Percentiles rank a stretch among this genome's conserved stretches.
Conservation (phyloP, 108 stramenopile genomes). For the Nitzschia sp. region DNA sequence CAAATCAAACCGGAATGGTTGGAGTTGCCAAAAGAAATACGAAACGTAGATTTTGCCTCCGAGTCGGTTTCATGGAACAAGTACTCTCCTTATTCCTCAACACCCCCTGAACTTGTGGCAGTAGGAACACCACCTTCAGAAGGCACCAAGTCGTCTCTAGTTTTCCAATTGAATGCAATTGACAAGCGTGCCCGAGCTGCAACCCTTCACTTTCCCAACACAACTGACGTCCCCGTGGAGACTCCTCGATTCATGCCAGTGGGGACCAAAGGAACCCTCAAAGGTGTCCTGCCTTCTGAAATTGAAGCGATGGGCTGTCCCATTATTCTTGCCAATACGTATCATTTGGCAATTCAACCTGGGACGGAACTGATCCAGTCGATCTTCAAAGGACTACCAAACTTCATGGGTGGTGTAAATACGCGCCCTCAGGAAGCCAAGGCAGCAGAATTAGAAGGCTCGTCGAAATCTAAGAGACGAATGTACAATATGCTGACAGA, state of each 20-base stretch:
- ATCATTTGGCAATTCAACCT: slow-evolving; percentile 94
- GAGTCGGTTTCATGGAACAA: slow-evolving; percentile 75
- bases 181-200: slow-evolving; percentile 69
- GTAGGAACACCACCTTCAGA: slow-evolving; percentile 40
- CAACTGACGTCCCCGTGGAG: slow-evolving; percentile 47
- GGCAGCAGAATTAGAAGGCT: slow-evolving; percentile 1
- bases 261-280: slow-evolving; percentile 97
- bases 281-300: slow-evolving; percentile 81
- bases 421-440: neutral
- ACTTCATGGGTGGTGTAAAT: slow-evolving; percentile 82
- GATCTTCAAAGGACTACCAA: slow-evolving; percentile 84
- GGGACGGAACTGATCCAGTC: slow-evolving; percentile 77
- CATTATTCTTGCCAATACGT: slow-evolving; percentile 96
- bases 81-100: slow-evolving; percentile 49
- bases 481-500: slow-evolving; percentile 84
- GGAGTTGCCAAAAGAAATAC: slow-evolving; percentile 61
- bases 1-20: slow-evolving; percentile 34
- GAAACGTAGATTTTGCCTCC: slow-evolving; percentile 58
- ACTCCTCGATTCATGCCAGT: slow-evolving; percentile 99
- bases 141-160: slow-evolving; percentile 24
- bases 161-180: slow-evolving; percentile 65
- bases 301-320: slow-evolving; percentile 68
- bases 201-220: slow-evolving; percentile 70
- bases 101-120: slow-evolving; percentile 43
- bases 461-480: slow-evolving; percentile 1